phyloP scores from a whole-genome alignment of 495 filamentous ascomycete species.

The Daldinia bambusicola region DNA sequence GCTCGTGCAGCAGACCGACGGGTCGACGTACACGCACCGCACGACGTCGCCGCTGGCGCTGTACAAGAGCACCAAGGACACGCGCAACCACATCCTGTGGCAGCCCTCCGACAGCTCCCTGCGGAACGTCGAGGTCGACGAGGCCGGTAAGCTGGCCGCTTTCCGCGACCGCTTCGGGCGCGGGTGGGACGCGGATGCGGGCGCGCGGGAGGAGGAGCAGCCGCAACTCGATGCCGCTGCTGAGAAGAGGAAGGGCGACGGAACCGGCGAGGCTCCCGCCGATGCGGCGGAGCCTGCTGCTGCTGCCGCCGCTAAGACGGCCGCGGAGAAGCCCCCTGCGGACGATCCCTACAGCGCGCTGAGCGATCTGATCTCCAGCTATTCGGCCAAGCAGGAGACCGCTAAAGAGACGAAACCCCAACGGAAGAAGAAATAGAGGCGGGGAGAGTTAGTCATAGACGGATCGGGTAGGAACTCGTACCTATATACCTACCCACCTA shows the following conservation, averaged over 20 bases:
- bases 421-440: conserved; percentile 34
- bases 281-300: background rate
- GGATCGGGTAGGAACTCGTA: too few relatives aligned
- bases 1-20: conserved; percentile 93
- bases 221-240: conserved; percentile 28
- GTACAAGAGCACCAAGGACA: conserved; percentile 82
- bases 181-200: conserved; percentile 75
- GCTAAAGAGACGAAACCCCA: background rate
- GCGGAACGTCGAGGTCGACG: conserved; percentile 90
- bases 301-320: background rate
- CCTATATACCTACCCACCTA: background rate
- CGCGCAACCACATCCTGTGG: conserved; percentile 88
- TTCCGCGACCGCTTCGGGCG: conserved; percentile 87
- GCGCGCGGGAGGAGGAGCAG: conserved; percentile 30
- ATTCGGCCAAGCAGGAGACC: conserved; percentile 55
- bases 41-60: conserved; percentile 86
- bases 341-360: conserved; percentile 60
- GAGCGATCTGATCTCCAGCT: conserved; percentile 76
- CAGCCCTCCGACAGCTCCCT: conserved; percentile 82
- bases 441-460: background rate
- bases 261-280: background rate
- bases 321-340: background rate
- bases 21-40: conserved; percentile 84
- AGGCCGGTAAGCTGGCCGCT: conserved; percentile 87
- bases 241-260: background rate